Base-by-base conservation (phyloP, 164 flowering plant species). In the Umbellularia californica region DNA sequence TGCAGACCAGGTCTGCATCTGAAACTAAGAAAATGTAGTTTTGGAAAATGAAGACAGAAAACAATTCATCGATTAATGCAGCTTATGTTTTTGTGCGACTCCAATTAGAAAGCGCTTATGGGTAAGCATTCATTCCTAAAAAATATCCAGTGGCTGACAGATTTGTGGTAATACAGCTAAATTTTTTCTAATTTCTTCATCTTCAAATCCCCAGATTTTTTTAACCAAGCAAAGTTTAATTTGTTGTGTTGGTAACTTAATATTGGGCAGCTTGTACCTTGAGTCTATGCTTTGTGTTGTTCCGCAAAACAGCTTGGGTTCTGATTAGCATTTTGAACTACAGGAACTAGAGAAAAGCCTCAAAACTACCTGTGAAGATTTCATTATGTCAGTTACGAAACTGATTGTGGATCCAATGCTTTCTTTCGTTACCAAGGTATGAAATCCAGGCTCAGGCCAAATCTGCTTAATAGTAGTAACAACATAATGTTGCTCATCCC, bases 301-400 rank as follows among this genome's bases (percentile, higher is more conserved):
- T 41, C 10, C 11, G 2, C 47, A 41, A 41, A 41, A 9, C 47
- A 41, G 47, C 11, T 41, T 41, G 47, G 47, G 47, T 41, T 41
- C 47, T 41, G 47, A 41, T 41, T 5, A 41, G 47, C 47, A 41
- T 20, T 50, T 35, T 17, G 20, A 70, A 27, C n/a, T 81, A 77
- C 86, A 95, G 99, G 99, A 94, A 66, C 75, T 96, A 74, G 99
- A 96, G 88, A 96, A 88, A 82, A 88, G 81, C 80, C 91, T 96
- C 63, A 94, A 93, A 84, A 78, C 92, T 76, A 92, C 97, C 25
- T 94, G 98, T 70, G 99, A 96, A 83, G 98, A 96, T 80, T 96
- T 96, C 82, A 96, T 94, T 50, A 96, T 96, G 99, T 87, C 95
- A 19, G 95, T 91, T 62, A 96, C 99, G 62, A 96, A 96, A 88